A percentile compares a stretch with the other conserved stretches of the same genome.
These are phyloP conservation scores for Neurospora hispaniola DNA, from an alignment of 495 filamentous ascomycete species.

Conservation along the genomic window DNA sequence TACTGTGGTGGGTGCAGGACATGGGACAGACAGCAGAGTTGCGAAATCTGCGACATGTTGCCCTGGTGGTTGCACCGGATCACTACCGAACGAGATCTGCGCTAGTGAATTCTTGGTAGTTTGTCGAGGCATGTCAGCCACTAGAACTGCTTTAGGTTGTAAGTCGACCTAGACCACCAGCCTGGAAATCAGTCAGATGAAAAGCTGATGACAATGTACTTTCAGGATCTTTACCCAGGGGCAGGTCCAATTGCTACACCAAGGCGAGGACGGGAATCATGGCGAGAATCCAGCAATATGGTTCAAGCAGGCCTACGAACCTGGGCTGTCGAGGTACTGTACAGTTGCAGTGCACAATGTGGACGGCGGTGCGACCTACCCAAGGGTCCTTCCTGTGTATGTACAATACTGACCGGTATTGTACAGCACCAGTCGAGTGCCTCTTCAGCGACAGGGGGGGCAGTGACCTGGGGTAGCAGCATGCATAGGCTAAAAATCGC, in stretches of 20 bases:
- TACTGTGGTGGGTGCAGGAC: neutral
- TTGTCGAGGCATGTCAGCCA: neutral
- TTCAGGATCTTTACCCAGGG: neutral
- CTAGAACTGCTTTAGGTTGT: too few species aligned
- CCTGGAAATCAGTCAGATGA: neutral
- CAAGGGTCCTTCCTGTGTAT: neutral
- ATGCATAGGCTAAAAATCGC: neutral
- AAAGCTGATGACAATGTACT: neutral
- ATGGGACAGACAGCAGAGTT: neutral
- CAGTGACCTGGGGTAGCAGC: neutral
- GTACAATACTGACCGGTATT: neutral
- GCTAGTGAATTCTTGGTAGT: neutral
- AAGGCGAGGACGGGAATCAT: neutral
- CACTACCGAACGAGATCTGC: neutral
- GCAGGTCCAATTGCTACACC: neutral
- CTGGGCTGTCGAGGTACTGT: neutral
- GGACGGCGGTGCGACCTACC: slow-evolving; percentile 10
- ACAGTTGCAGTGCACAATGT: slow-evolving; percentile 1
- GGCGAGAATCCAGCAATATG: slow-evolving; percentile 2
- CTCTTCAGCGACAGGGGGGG: neutral
- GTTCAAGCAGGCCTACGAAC: neutral
- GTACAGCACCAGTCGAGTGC: neutral
- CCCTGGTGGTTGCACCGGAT: neutral
- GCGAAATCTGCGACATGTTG: neutral
- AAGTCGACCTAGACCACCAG: neutral